Percentiles rank a stretch among this genome's conserved stretches.
These are phyloP conservation scores for Heliamphora exappendiculata DNA, from an alignment of 148 eudicot species.

Conservation along the genomic window DNA sequence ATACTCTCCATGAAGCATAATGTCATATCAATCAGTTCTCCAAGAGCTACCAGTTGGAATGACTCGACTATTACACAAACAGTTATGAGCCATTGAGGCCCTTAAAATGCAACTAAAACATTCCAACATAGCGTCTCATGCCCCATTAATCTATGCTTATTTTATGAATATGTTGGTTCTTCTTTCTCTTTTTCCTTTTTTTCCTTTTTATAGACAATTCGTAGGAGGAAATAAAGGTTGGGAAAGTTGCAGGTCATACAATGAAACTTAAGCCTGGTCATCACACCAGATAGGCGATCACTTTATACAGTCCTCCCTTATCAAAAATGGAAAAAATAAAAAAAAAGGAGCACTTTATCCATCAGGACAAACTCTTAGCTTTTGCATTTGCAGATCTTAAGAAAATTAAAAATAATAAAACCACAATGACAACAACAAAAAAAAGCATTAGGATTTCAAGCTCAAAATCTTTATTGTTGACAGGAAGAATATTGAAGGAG, in stretches of 20 bases:
- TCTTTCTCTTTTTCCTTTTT: too few relatives aligned
- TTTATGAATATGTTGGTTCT: neutral
- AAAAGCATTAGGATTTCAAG: neutral
- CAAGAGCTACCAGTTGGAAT: neutral
- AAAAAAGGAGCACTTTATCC: neutral
- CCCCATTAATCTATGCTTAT: neutral
- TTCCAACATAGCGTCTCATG: neutral
- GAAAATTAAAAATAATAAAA: neutral
- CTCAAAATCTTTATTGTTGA: neutral
- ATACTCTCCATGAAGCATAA: neutral
- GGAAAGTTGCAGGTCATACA: too few relatives aligned
- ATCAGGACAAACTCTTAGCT: neutral
- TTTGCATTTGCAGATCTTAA: neutral
- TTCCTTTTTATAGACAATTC: neutral
- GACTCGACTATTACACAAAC: neutral
- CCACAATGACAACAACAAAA: neutral
- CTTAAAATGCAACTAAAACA: neutral
- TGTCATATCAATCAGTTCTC: neutral
- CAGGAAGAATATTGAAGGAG: neutral
- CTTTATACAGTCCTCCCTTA: too few relatives aligned
- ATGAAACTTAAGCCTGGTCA: neutral
- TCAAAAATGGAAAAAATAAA: too few relatives aligned
- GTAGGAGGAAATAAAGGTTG: neutral
- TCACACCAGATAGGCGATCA: too few relatives aligned
- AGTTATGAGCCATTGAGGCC: too few relatives aligned